Evolutionary conservation across 768 basidiomycete genomes (phyloP), one percentile per base, ranked within the genome.

Genomic region (Podaxis sp.): DNA sequence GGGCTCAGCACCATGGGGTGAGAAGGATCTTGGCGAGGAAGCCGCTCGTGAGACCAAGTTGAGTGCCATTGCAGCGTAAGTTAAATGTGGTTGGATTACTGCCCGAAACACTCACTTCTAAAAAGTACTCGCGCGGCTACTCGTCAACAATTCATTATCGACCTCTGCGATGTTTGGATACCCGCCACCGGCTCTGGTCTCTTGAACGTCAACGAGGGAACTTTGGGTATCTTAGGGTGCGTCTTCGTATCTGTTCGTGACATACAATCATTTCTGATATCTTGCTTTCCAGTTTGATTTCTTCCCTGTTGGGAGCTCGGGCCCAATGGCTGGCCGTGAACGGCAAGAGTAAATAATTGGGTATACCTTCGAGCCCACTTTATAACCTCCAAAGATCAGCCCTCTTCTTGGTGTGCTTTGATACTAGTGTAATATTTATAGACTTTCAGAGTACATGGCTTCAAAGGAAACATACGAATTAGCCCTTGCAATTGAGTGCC

Each of bases 151-250:
- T 84, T 99, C 68, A 76, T 89, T 59, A 87, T 92, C 63, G 97
- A 99, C 73, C 70, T 86, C 19, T 79, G 95, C 63, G 97, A 99
- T 72, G 75, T 95, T 63, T 96, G 90, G 87, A 87, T 96, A 68
- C 97, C 97, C 4, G 91, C 94, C 6, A 88, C 89, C 19, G 89
- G 84, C 63, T 82, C 95, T 44, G 92, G 90, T 15, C 77, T 92
- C 57, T 81, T 88, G 65, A 83, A 84, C 67, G 68, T 96, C 66
- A 93, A 90, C 71, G 97, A 99, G 64, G 96, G 96, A 26, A 70
- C 85, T 19, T 76, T 96, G 30, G 96, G 97, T 59, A 79, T 92
- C 63, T 82, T 92, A 66, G 97, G 96, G 93, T 96, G 64, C 52
- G 70, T 73, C 52, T 59, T 60, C 48, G 52, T 52, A 4, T 56